These are phyloP conservation scores for Parmelia sp. DNA, from an alignment of 495 filamentous ascomycete species.

Conservation along the genomic window DNA sequence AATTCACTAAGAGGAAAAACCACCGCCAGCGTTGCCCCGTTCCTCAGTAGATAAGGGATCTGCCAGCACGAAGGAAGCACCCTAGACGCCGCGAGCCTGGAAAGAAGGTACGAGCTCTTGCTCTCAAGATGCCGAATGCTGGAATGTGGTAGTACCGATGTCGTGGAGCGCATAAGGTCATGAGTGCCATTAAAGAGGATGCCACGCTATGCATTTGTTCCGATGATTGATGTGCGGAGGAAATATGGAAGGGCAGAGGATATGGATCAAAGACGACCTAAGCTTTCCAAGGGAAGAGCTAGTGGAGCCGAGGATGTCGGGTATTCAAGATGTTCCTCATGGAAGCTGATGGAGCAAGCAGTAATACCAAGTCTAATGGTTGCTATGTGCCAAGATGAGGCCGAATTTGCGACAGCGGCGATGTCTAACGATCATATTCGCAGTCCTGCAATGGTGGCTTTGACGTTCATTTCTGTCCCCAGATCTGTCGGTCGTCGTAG, in stretches of 20 bases:
- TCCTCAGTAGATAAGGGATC: not conserved
- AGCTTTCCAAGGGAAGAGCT: constrained; percentile 8
- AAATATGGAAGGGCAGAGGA: not conserved
- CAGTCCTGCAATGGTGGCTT: not conserved
- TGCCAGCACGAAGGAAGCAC: constrained; percentile 10
- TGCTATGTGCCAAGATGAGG: constrained; percentile 3
- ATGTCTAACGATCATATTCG: not conserved
- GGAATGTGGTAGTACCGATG: not conserved
- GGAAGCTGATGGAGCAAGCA: not conserved
- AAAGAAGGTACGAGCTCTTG: not conserved
- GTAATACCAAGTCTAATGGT: not conserved
- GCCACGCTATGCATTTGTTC: constrained; percentile 22
- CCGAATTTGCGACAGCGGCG: not conserved
- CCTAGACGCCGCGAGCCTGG: not conserved
- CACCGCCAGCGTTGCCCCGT: constrained; percentile 8
- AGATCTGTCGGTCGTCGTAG: constrained; percentile 16
- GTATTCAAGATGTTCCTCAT: not conserved
- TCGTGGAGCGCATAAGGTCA: constrained; percentile 24
- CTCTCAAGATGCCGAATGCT: constrained; percentile 7
- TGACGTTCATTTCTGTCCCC: constrained; percentile 15
- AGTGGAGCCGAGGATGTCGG: not conserved
- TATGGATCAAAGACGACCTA: not conserved
- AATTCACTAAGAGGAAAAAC: not conserved
- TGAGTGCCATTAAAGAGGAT: constrained; percentile 18
- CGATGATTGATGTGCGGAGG: constrained; percentile 6